These are phyloP conservation scores for Yamadazyma friedrichii DNA, from an alignment of 1,139 yeast genomes.

Conservation along the genomic window DNA sequence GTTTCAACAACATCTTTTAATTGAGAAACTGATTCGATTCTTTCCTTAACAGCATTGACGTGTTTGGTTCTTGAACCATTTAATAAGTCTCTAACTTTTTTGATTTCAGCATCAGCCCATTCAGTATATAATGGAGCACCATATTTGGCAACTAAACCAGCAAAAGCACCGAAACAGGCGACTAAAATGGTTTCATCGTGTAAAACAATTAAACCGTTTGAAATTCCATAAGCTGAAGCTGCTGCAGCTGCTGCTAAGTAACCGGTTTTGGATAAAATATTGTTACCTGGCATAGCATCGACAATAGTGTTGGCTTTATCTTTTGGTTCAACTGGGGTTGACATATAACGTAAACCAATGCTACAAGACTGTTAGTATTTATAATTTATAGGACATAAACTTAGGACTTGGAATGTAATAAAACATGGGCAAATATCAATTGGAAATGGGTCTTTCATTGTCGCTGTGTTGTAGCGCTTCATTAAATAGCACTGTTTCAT, in stretches of 20 bases:
- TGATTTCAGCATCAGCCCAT: slow-evolving; percentile 91
- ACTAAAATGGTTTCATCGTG: slow-evolving; percentile 92
- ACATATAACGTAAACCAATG: slow-evolving; percentile 63
- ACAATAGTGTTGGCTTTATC: slow-evolving; percentile 87
- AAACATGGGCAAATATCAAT: no score
- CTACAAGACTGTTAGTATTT: slow-evolving; percentile 25
- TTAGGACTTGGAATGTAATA: no score
- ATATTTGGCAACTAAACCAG: slow-evolving; percentile 76
- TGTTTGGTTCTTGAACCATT: slow-evolving; percentile 89
- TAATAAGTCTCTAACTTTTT: slow-evolving; percentile 76
- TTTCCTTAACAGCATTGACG: slow-evolving; percentile 86
- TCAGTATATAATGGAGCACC: slow-evolving; percentile 94
- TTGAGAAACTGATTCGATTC: slow-evolving; percentile 85
- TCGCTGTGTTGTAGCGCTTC: no score
- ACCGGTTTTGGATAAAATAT: slow-evolving; percentile 87
- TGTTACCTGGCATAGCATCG: slow-evolving; percentile 92
- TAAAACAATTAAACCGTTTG: slow-evolving; percentile 87
- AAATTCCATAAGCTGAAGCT: slow-evolving; percentile 89
- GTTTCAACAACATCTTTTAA: slow-evolving; percentile 89
- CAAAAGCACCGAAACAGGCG: slow-evolving; percentile 74
- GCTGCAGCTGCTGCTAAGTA: slow-evolving; percentile 93
- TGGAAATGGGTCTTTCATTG: no score
- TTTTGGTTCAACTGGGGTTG: slow-evolving; percentile 79
- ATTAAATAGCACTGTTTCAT: no score
- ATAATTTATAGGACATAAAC: background rate